Evolutionary conservation across 2,329 filamentous ascomycete species (phyloP).

Genomic region (Helotiales sp.): DNA sequence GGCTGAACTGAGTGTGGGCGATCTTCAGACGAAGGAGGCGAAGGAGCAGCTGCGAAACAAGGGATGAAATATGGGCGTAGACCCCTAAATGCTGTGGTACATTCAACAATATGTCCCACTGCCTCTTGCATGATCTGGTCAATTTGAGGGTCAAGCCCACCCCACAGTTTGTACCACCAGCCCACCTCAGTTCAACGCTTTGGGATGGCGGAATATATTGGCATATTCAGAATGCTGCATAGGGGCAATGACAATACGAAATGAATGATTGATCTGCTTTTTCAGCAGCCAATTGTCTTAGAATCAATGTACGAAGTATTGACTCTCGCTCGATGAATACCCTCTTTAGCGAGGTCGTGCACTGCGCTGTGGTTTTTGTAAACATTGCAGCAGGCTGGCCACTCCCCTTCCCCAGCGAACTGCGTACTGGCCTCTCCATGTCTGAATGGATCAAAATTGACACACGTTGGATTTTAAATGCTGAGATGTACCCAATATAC

Average conservation of each 20-base stretch:
- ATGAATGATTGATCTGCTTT: too few relatives aligned
- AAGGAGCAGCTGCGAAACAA: conserved; percentile 2
- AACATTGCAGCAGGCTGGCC: too few relatives aligned
- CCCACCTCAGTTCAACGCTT: not conserved
- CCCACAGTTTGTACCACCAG: not conserved
- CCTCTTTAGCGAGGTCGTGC: too few relatives aligned
- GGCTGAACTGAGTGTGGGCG: not conserved
- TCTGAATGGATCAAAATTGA: too few relatives aligned
- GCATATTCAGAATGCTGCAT: not conserved
- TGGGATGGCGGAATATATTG: not conserved
- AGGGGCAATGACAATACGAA: not conserved
- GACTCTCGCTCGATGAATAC: too few relatives aligned
- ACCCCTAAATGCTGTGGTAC: conserved; percentile 6
- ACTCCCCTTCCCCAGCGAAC: too few relatives aligned
- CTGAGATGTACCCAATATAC: not conserved
- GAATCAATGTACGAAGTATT: too few relatives aligned
- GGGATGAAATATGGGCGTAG: not conserved
- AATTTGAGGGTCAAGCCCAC: not conserved
- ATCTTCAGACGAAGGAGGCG: not conserved
- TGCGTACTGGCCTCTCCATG: too few relatives aligned
- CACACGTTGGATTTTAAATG: too few relatives aligned
- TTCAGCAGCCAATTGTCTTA: too few relatives aligned
- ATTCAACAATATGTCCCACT: not conserved
- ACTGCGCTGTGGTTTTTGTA: too few relatives aligned
- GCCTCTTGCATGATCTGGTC: not conserved